Evolutionary conservation across 192 early-diverging fungal species (phyloP).

Genomic region (Podila clonocystis): DNA sequence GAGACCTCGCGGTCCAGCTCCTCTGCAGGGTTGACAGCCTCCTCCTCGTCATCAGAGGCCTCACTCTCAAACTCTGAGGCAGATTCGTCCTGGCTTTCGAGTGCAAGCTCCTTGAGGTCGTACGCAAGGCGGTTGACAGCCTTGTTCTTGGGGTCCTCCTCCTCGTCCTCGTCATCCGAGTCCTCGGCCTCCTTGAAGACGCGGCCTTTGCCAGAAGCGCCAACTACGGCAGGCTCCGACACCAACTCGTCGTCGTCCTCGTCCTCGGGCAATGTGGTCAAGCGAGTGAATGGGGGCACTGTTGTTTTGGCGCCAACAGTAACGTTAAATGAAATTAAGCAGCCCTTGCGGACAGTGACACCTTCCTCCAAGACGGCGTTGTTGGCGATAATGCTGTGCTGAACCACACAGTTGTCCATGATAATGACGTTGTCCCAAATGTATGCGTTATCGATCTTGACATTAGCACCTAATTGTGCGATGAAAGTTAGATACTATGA

Average conservation of each 20-base stretch:
- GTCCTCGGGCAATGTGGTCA: slow-evolving; percentile 59
- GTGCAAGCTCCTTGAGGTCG: slow-evolving; percentile 55
- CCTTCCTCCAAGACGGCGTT: slow-evolving; percentile 72
- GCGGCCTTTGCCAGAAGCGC: slow-evolving; percentile 56
- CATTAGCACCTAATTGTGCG: slow-evolving; percentile 66
- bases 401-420: slow-evolving; percentile 72
- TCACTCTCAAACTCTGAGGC: slow-evolving; percentile 58
- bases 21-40: slow-evolving; percentile 64
- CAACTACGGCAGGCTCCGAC: slow-evolving; percentile 58
- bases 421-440: slow-evolving; percentile 85
- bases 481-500: neutral
- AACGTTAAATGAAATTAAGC: slow-evolving; percentile 72
- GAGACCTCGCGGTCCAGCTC: slow-evolving; percentile 78
- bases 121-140: slow-evolving; percentile 60
- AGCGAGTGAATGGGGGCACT: slow-evolving; percentile 71
- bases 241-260: slow-evolving; percentile 56
- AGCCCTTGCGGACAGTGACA: slow-evolving; percentile 76
- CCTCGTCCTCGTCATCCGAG: slow-evolving; percentile 66
- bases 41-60: slow-evolving; percentile 59
- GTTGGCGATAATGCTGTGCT: slow-evolving; percentile 80
- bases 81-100: slow-evolving; percentile 51
- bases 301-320: slow-evolving; percentile 77
- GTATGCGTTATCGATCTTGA: slow-evolving; percentile 83
- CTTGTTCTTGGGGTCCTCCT: slow-evolving; percentile 63
- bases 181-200: slow-evolving; percentile 63